phyloP scores from a whole-genome alignment of 257 asterid genomes.

The Solanum virginianum region DNA sequence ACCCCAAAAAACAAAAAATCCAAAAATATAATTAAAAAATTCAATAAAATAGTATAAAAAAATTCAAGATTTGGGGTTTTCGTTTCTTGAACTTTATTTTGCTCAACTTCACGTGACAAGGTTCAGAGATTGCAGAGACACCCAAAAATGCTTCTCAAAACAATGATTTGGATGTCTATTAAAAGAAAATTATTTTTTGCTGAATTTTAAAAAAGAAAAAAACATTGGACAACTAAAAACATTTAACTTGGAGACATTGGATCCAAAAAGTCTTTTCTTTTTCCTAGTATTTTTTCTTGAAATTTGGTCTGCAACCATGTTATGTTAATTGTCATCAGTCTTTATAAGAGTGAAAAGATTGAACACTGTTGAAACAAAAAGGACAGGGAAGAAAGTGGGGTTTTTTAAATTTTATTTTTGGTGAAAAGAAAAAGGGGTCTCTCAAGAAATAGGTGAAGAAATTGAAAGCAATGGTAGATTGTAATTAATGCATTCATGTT shows the following conservation, averaged over 20 bases:
- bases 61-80: slow-evolving; percentile 2
- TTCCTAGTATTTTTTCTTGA: neutral
- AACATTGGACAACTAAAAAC: slow-evolving; percentile 4
- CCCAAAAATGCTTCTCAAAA: slow-evolving; percentile 14
- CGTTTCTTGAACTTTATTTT: neutral
- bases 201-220: neutral
- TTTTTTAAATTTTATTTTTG: neutral
- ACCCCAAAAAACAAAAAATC: neutral
- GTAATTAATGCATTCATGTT: neutral
- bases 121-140: slow-evolving; percentile 9
- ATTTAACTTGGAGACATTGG: slow-evolving; percentile 2
- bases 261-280: neutral
- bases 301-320: neutral
- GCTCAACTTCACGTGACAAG: slow-evolving; percentile 22
- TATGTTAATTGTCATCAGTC: neutral
- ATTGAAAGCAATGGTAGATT: neutral
- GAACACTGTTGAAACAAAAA: neutral
- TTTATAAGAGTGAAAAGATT: neutral
- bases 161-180: neutral
- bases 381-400: neutral
- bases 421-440: neutral
- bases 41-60: neutral
- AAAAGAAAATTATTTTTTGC: neutral
- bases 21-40: neutral
- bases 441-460: neutral